phyloP scores from a whole-genome alignment of 2,329 filamentous ascomycete species.

The Penicillium sp. region DNA sequence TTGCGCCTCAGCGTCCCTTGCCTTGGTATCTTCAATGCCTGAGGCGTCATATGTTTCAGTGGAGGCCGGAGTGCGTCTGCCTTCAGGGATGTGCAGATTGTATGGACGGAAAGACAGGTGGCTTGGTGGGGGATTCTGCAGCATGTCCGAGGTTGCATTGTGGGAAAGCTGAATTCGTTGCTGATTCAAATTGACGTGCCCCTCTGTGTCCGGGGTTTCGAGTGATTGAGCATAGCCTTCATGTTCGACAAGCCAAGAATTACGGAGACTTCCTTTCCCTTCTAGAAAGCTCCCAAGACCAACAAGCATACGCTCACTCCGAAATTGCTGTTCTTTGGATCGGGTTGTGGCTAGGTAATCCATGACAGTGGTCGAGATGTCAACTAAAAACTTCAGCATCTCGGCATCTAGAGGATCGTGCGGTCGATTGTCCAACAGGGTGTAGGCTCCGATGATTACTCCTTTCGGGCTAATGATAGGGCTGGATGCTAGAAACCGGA shows the following conservation, averaged over 20 bases:
- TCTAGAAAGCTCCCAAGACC: constrained; percentile 54
- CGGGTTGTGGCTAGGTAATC: constrained; percentile 59
- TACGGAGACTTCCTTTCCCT: constrained; percentile 35
- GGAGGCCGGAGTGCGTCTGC: background rate
- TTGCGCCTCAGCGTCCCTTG: background rate
- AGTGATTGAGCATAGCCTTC: background rate
- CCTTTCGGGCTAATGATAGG: constrained; percentile 58
- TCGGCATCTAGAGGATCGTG: constrained; percentile 47
- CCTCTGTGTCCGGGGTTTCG: constrained; percentile 1
- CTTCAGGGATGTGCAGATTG: constrained; percentile 1
- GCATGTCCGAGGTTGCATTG: background rate
- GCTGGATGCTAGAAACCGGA: constrained; percentile 55
- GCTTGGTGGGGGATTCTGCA: background rate
- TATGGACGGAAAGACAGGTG: constrained; percentile 4
- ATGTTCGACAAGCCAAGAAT: constrained; percentile 12
- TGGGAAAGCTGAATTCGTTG: constrained; percentile 14
- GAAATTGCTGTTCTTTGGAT: constrained; percentile 45
- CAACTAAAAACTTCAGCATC: constrained; percentile 34
- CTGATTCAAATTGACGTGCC: constrained; percentile 13
- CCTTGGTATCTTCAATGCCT: background rate
- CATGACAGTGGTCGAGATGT: constrained; percentile 57
- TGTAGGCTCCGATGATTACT: constrained; percentile 59
- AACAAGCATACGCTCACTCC: constrained; percentile 58
- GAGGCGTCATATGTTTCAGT: background rate
- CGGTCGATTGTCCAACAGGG: constrained; percentile 57